Conservation (phyloP, 352 stramenopile genomes). For the Aphanomyces stellatus region DNA sequence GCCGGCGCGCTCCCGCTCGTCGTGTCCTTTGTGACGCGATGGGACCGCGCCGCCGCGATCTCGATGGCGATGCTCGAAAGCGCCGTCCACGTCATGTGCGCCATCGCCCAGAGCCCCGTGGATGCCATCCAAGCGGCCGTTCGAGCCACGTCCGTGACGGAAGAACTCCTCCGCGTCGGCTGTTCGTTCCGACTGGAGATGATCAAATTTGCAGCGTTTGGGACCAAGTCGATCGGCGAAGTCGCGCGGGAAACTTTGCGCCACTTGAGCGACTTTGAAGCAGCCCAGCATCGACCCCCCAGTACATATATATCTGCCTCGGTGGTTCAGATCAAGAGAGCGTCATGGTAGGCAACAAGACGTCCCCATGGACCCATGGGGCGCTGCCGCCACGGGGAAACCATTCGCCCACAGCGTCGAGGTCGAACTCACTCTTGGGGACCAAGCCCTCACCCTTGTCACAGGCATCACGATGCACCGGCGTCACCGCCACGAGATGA, state of each 20-base stretch:
- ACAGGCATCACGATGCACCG: no score
- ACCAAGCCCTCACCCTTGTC: no score
- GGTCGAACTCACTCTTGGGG: no score
- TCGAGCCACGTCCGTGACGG: background rate
- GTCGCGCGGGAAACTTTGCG: conserved; percentile 16
- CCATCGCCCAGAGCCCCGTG: background rate
- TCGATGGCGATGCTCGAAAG: background rate
- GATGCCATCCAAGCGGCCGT: conserved; percentile 1
- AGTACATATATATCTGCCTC: no score
- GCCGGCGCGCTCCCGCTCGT: background rate
- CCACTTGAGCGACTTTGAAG: conserved; percentile 17
- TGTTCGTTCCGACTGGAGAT: conserved; percentile 18
- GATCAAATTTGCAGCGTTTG: background rate
- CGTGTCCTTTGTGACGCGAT: background rate
- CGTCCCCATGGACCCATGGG: no score
- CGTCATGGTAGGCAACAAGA: no score
- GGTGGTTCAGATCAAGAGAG: no score
- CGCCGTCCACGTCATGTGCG: conserved; percentile 5
- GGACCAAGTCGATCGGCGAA: conserved; percentile 15
- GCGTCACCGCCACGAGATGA: no score
- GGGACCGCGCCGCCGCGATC: background rate
- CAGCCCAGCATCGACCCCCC: no score
- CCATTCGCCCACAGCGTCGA: no score
- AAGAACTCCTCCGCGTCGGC: conserved; percentile 8
- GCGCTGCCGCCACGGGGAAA: no score